These are phyloP conservation scores for Persicaria tinctoria DNA, from an alignment of 148 eudicot species.

Conservation along the genomic window DNA sequence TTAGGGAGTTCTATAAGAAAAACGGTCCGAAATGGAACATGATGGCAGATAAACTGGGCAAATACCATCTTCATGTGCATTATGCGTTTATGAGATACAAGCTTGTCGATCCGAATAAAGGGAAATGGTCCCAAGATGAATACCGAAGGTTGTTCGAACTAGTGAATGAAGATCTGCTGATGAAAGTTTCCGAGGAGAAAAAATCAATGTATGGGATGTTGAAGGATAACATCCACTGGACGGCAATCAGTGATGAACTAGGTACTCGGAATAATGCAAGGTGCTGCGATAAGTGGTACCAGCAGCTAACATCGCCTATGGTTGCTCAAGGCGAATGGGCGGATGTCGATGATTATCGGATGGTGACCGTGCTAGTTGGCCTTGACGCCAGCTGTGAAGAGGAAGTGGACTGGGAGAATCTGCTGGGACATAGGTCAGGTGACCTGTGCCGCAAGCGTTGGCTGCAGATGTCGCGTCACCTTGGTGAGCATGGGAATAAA, in stretches of 20 bases:
- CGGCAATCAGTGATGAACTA: slow-evolving; percentile 20
- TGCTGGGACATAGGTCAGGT: slow-evolving; percentile 38
- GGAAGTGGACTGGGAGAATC: slow-evolving; percentile 34
- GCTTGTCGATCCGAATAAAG: slow-evolving; percentile 17
- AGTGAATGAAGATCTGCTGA: slow-evolving; percentile 28
- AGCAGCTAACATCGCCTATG: slow-evolving; percentile 26
- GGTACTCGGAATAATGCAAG: slow-evolving; percentile 15
- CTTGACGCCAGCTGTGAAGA: slow-evolving; percentile 34
- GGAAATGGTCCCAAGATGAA: slow-evolving; percentile 38
- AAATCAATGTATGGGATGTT: slow-evolving; percentile 31
- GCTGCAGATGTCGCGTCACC: too few species aligned
- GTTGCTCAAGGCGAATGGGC: slow-evolving; percentile 31
- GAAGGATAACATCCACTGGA: slow-evolving; percentile 36
- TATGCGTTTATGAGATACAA: slow-evolving; percentile 22
- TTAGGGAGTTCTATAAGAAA: slow-evolving; percentile 17
- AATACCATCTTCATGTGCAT: slow-evolving; percentile 27
- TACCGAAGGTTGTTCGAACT: slow-evolving; percentile 27
- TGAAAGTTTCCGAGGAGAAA: slow-evolving; percentile 23
- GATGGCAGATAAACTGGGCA: slow-evolving; percentile 30
- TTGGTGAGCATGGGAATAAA: too few species aligned
- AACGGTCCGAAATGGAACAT: slow-evolving; percentile 29
- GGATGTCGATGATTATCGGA: slow-evolving; percentile 34
- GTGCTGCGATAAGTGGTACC: slow-evolving; percentile 35
- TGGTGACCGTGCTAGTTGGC: slow-evolving; percentile 24
- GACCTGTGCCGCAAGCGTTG: too few species aligned